phyloP scores from a whole-genome alignment of 176 grass and related monocot genomes.

The Poa annua region DNA sequence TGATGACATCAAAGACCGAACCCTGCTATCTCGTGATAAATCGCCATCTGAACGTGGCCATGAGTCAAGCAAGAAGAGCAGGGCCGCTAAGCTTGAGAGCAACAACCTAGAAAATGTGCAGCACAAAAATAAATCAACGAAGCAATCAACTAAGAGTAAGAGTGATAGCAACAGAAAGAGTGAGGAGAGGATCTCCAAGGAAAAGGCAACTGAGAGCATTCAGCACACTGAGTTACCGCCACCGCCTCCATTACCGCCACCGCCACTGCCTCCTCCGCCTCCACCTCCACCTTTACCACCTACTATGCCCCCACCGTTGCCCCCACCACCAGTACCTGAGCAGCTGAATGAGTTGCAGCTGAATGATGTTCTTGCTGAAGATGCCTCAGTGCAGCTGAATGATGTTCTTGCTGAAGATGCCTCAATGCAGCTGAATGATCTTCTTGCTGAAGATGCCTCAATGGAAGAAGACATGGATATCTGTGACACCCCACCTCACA shows the following conservation, averaged over 20 bases:
- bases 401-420: neutral
- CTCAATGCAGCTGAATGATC: constrained; percentile 34
- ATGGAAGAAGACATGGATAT: constrained; percentile 99
- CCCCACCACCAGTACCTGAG: constrained; percentile 53
- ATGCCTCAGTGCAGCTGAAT: constrained; percentile 15
- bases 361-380: constrained; percentile 25
- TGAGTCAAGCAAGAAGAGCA: constrained; percentile 62
- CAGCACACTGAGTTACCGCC: constrained; percentile 57
- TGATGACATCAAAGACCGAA: constrained; percentile 70
- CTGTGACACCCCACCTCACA: constrained; percentile 91
- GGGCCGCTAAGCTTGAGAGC: constrained; percentile 54
- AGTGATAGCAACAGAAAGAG: constrained; percentile 58
- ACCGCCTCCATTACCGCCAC: constrained; percentile 66
- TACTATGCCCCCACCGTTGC: constrained; percentile 60
- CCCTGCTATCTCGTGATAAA: constrained; percentile 53
- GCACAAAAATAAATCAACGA: constrained; percentile 62
- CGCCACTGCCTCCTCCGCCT: constrained; percentile 49
- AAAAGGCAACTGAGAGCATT: constrained; percentile 57
- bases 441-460: constrained; percentile 54
- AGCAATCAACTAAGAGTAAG: constrained; percentile 79
- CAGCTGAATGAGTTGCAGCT: constrained; percentile 2
- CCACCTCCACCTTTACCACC: constrained; percentile 69
- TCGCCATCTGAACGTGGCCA: constrained; percentile 58
- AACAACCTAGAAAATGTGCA: constrained; percentile 58
- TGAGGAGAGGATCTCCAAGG: constrained; percentile 71